Evolutionary conservation across 2,329 filamentous ascomycete species (phyloP).

Genomic region (Clonostachys rhizophaga): DNA sequence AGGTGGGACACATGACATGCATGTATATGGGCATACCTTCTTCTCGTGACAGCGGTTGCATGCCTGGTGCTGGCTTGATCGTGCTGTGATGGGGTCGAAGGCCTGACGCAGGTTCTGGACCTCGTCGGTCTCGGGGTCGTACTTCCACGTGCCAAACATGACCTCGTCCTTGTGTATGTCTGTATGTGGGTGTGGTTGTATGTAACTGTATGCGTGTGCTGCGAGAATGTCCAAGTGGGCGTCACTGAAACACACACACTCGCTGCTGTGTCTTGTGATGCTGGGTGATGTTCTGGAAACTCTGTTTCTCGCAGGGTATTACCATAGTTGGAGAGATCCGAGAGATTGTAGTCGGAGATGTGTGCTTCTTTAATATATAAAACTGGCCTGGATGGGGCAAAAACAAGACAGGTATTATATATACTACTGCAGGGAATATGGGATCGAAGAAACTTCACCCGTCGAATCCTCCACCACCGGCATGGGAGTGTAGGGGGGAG

Average conservation of each 20-base stretch:
- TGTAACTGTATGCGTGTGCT: neutral
- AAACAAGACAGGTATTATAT: too few relatives aligned
- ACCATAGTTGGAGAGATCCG: neutral
- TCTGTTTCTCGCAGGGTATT: neutral
- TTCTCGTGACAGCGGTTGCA: slow-evolving; percentile 32
- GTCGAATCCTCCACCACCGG: too few relatives aligned
- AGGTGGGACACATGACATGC: too few relatives aligned
- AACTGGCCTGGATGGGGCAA: too few relatives aligned
- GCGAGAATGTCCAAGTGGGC: too few relatives aligned
- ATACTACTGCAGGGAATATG: too few relatives aligned
- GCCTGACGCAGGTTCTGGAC: slow-evolving; percentile 27
- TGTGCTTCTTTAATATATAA: too few relatives aligned
- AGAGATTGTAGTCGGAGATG: too few relatives aligned
- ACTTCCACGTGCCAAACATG: slow-evolving; percentile 32
- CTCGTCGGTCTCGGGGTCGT: slow-evolving; percentile 28
- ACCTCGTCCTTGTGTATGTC: slow-evolving; percentile 1
- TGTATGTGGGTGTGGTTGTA: neutral
- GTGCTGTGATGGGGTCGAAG: slow-evolving; percentile 27
- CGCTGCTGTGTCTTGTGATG: too few relatives aligned
- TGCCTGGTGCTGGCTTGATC: slow-evolving; percentile 29
- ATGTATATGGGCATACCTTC: slow-evolving; percentile 17
- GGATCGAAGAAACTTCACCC: too few relatives aligned
- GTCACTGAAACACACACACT: too few relatives aligned
- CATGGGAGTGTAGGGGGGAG: too few relatives aligned
- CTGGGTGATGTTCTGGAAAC: neutral